These are phyloP conservation scores for Pleoardoris graminearum DNA, from an alignment of 2,329 filamentous ascomycete species.

Conservation along the genomic window DNA sequence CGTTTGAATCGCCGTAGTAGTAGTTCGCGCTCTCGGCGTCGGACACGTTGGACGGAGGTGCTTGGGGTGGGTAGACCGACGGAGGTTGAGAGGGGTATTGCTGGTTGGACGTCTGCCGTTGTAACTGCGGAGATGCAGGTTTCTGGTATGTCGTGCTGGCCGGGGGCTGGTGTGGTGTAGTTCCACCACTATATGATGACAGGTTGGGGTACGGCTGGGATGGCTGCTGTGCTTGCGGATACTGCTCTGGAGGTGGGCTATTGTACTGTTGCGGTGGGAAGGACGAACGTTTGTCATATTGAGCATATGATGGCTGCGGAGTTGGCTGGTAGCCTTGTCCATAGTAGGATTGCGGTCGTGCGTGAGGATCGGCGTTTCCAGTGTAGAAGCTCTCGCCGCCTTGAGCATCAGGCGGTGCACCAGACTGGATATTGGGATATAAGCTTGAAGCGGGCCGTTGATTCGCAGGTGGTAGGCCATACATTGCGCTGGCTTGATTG, in stretches of 20 bases:
- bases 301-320: conserved; percentile 47
- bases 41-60: conserved; percentile 35
- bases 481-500: conserved; percentile 66
- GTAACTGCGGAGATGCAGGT: conserved; percentile 43
- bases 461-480: conserved; percentile 39
- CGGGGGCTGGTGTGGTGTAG: conserved; percentile 28
- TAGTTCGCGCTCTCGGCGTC: conserved; percentile 40
- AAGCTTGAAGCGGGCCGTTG: conserved; percentile 58
- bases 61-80: conserved; percentile 40
- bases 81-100: conserved; percentile 40
- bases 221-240: conserved; percentile 40
- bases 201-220: conserved; percentile 43
- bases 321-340: conserved; percentile 47
- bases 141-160: conserved; percentile 34
- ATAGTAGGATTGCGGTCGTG: conserved; percentile 57
- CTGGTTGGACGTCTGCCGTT: conserved; percentile 38
- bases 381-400: conserved; percentile 83
- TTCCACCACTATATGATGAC: conserved; percentile 22
- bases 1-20: conserved; percentile 38
- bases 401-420: conserved; percentile 42
- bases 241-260: conserved; percentile 34
- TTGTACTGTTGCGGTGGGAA: conserved; percentile 30
- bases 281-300: conserved; percentile 42
- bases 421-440: conserved; percentile 67
- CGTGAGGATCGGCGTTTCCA: conserved; percentile 61